Percentiles rank a stretch among this genome's conserved stretches.
Evolutionary conservation across 768 basidiomycete species (phyloP).

Genomic region (Pholiota conissans): DNA sequence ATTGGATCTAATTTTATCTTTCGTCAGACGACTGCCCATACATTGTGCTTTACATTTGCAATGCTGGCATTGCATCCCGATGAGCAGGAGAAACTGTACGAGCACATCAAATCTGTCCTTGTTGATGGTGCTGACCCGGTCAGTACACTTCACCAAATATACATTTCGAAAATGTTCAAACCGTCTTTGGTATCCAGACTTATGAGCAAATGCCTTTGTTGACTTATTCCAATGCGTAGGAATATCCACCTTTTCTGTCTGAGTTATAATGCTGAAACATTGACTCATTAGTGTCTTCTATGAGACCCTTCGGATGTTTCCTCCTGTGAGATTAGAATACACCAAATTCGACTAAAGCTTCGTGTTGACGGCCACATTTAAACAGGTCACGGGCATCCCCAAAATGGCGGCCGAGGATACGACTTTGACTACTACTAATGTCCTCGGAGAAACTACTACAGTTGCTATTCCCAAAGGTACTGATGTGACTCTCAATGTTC

Average conservation of each 20-base stretch:
- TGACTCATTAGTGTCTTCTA: conserved; percentile 40
- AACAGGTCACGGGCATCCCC: conserved; percentile 39
- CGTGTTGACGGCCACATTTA: conserved; percentile 1
- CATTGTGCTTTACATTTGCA: conserved; percentile 39
- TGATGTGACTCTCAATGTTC: conserved; percentile 32
- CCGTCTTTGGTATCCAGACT: conserved; percentile 21
- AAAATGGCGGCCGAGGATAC: conserved; percentile 50
- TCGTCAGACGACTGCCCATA: conserved; percentile 34
- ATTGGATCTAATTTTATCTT: too few relatives aligned
- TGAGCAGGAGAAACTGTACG: conserved; percentile 43
- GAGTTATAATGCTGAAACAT: not conserved
- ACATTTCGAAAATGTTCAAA: not conserved
- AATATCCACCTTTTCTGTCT: not conserved
- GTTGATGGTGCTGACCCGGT: conserved; percentile 32
- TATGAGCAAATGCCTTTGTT: conserved; percentile 42
- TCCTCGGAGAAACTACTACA: conserved; percentile 35
- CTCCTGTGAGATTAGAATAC: conserved; percentile 39
- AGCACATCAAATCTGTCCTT: conserved; percentile 34
- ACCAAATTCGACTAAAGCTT: not conserved
- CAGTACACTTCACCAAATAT: conserved; percentile 5
- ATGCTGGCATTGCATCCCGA: conserved; percentile 44
- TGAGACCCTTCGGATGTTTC: conserved; percentile 49
- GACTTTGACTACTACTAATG: conserved; percentile 31
- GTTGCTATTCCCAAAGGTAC: conserved; percentile 46
- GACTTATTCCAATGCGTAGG: conserved; percentile 39